Conservation (phyloP, 163 green algal species). For the Botryococcus braunii region DNA sequence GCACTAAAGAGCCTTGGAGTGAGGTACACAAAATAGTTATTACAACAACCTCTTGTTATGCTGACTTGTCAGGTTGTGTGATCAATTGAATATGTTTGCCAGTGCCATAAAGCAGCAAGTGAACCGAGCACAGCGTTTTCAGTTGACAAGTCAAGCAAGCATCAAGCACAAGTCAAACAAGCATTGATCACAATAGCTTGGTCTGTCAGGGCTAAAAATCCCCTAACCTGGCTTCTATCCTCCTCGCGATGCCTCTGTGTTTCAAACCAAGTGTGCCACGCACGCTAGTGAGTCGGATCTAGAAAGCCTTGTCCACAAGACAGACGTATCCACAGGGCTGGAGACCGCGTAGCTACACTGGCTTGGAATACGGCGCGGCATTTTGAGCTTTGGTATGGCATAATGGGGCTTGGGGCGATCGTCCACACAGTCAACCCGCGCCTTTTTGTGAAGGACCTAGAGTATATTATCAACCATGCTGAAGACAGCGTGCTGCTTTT, state of each 20-base stretch:
- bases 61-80: neutral
- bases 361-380: constrained; percentile 70
- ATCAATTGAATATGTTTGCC: neutral
- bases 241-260: neutral
- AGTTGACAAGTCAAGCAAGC: neutral
- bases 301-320: neutral
- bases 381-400: constrained; percentile 64
- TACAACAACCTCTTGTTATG: neutral
- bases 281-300: neutral
- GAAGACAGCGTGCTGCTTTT: constrained; percentile 36
- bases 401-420: constrained; percentile 56
- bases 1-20: constrained; percentile 51
- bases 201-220: neutral
- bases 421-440: constrained; percentile 79
- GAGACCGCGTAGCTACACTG: constrained; percentile 59
- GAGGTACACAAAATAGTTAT: constrained; percentile 21
- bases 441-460: constrained; percentile 50
- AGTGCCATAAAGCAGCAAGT: neutral
- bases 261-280: neutral
- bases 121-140: neutral
- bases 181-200: neutral
- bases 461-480: constrained; percentile 35
- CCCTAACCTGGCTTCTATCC: neutral
- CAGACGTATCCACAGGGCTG: constrained; percentile 23
- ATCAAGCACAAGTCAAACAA: neutral